Evolutionary conservation across 495 filamentous ascomycete species (phyloP).

Genomic region (Rhizodiscina lignyota): DNA sequence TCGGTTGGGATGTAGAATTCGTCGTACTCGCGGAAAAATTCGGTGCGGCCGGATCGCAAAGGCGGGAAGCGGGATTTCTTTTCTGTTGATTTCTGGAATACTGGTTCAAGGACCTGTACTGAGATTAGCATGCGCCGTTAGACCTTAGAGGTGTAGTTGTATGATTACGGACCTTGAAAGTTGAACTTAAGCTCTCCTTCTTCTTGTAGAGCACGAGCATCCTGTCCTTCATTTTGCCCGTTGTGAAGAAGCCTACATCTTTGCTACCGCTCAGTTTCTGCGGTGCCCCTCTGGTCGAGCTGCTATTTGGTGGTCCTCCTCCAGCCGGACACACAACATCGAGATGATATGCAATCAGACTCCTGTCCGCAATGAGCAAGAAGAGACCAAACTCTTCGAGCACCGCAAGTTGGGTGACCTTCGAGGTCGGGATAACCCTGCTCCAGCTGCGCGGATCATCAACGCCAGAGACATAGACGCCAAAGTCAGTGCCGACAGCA

Average conservation of each 20-base stretch:
- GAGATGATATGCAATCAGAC: slow-evolving; percentile 84
- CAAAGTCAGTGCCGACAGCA: slow-evolving; percentile 88
- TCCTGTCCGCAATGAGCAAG: slow-evolving; percentile 76
- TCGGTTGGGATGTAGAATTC: slow-evolving; percentile 99
- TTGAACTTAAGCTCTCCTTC: slow-evolving; percentile 75
- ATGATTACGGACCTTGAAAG: slow-evolving; percentile 58
- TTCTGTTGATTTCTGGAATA: slow-evolving; percentile 73
- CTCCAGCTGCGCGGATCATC: slow-evolving; percentile 80
- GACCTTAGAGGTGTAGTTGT: neutral
- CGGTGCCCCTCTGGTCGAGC: slow-evolving; percentile 57
- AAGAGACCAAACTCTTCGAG: slow-evolving; percentile 91
- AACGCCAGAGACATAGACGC: slow-evolving; percentile 74
- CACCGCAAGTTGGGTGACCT: slow-evolving; percentile 85
- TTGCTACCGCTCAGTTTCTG: slow-evolving; percentile 76
- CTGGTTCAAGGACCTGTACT: slow-evolving; percentile 64
- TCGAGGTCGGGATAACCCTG: slow-evolving; percentile 57
- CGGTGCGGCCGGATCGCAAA: slow-evolving; percentile 51
- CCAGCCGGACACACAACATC: slow-evolving; percentile 70
- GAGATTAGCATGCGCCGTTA: neutral
- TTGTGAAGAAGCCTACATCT: slow-evolving; percentile 92
- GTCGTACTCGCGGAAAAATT: slow-evolving; percentile 95
- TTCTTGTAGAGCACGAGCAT: slow-evolving; percentile 94
- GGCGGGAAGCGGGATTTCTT: slow-evolving; percentile 52
- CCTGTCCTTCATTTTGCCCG: slow-evolving; percentile 90
- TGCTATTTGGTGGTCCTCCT: slow-evolving; percentile 41